Base-by-base conservation (phyloP, 202 grass and related monocot species). In the Digitaria exilis region DNA sequence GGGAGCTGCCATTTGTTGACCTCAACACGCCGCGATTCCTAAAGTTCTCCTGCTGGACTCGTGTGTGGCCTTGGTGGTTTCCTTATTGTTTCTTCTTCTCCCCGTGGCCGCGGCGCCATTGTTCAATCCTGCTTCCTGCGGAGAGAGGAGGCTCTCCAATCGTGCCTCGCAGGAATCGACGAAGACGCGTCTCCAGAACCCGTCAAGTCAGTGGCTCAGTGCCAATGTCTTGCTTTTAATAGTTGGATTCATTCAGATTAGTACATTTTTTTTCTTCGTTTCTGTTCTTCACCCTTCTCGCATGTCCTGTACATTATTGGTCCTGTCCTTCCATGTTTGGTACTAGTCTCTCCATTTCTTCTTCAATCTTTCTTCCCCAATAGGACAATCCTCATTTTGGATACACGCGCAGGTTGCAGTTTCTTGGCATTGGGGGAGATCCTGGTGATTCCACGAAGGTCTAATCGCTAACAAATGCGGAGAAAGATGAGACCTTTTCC, bases 401-500 rank as follows among this genome's bases (percentile, higher is more conserved):
- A 43, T 35, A 44, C 42, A 13, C 24, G 21, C 24, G 39, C 88
- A 67, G 65, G 29, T 25, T 73, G 6, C 39, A 4, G 24, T 65
- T 66, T 66, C 37, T 73, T 37, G 9, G 5, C 39, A 18, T 28
- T 22, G 19, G 84, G 84, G 52, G 46, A 51, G 51, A 71, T 65
- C 10, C 7, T 56, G 67, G 57, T 55, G 25, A 21, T 65, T 22
- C 32, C 6, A 5, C 8, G 32, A 22, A 54, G 34, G 43, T 55
- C 65, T 81, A 76, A 32, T 42, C 68, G 2, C 74, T 52, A 46
- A n/a, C 46, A 74, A 81, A 77, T 66, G 65, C 64, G 35, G 56
- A 24, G 2, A 65, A 76, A 80, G 65, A 89, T 94, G 89, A 56
- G 58, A 32, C 50, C 73, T 42, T 87, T 11, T 7, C 15, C 74